phyloP scores from a whole-genome alignment of 768 basidiomycete genomes.

The Lactifluus rugatus region DNA sequence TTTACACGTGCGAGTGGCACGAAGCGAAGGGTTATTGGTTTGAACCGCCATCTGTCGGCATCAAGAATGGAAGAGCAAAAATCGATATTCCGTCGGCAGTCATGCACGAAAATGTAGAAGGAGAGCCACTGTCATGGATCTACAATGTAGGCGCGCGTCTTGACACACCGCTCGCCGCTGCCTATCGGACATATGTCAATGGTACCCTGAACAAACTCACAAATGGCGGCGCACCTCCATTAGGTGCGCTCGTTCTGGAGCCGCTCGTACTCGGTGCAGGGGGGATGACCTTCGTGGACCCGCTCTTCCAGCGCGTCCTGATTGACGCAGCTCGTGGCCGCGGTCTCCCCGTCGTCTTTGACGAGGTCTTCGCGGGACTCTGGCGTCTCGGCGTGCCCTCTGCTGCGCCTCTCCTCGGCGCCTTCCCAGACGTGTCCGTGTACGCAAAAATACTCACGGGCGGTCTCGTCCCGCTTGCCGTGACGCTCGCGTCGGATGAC shows the following conservation, averaged over 20 bases:
- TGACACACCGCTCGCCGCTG: slow-evolving; percentile 45
- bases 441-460: slow-evolving; percentile 93
- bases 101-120: slow-evolving; percentile 24
- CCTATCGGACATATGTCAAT: slow-evolving; percentile 54
- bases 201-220: slow-evolving; percentile 40
- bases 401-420: slow-evolving; percentile 54
- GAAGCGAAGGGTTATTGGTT: slow-evolving; percentile 89
- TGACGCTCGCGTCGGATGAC: slow-evolving; percentile 70
- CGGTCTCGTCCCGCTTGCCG: slow-evolving; percentile 77
- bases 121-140: slow-evolving; percentile 43
- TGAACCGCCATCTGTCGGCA: slow-evolving; percentile 71
- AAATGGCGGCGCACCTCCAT: slow-evolving; percentile 29
- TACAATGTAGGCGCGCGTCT: slow-evolving; percentile 66
- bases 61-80: slow-evolving; percentile 47
- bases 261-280: slow-evolving; percentile 92
- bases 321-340: slow-evolving; percentile 71
- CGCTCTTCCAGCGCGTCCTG: slow-evolving; percentile 85
- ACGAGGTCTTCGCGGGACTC: slow-evolving; percentile 94
- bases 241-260: slow-evolving; percentile 80
- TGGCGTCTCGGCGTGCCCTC: slow-evolving; percentile 74
- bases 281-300: slow-evolving; percentile 96
- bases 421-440: slow-evolving; percentile 78
- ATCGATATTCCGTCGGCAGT: slow-evolving; percentile 48
- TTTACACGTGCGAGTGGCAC: slow-evolving; percentile 96
- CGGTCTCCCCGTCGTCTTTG: slow-evolving; percentile 85